Evolutionary conservation across 805 yeast genomes (phyloP).

Genomic region (Wickerhamiella sergipiensis): DNA sequence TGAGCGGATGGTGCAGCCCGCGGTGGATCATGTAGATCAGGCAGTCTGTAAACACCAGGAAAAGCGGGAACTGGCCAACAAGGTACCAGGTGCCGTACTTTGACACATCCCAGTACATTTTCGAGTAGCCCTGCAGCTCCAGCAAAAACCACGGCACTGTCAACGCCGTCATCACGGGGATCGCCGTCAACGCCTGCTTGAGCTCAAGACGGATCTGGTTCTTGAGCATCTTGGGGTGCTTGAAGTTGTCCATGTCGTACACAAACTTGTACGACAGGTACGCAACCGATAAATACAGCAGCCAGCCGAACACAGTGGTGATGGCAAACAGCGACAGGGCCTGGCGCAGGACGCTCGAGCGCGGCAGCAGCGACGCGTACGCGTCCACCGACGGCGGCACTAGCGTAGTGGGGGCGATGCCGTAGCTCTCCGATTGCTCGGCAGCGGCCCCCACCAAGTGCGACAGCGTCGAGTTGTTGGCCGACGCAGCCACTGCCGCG

Average conservation of each 20-base stretch:
- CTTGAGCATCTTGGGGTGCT: constrained; percentile 90
- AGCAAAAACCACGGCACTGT: constrained; percentile 84
- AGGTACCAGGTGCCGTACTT: constrained; percentile 62
- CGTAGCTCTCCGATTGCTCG: constrained; percentile 13
- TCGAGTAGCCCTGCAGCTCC: constrained; percentile 75
- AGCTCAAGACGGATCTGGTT: constrained; percentile 85
- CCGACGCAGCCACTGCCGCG: not conserved
- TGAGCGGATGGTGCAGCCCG: constrained; percentile 81
- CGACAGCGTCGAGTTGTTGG: constrained; percentile 3
- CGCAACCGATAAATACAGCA: constrained; percentile 66
- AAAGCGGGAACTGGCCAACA: constrained; percentile 54
- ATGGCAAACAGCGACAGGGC: constrained; percentile 47
- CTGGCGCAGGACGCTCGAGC: constrained; percentile 67
- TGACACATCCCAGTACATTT: constrained; percentile 51
- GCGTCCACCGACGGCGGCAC: constrained; percentile 45
- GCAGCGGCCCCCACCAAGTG: constrained; percentile 1
- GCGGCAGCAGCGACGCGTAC: constrained; percentile 51
- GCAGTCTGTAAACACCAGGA: constrained; percentile 87
- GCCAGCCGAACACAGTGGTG: constrained; percentile 74
- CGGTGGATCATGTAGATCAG: constrained; percentile 87
- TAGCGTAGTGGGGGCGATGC: constrained; percentile 34
- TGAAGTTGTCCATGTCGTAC: constrained; percentile 79
- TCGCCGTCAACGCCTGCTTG: constrained; percentile 60
- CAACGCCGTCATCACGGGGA: constrained; percentile 76
- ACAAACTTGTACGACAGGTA: constrained; percentile 61